Conservation (phyloP, 208 protist species). For the Blastocrithidia nonstop region DNA sequence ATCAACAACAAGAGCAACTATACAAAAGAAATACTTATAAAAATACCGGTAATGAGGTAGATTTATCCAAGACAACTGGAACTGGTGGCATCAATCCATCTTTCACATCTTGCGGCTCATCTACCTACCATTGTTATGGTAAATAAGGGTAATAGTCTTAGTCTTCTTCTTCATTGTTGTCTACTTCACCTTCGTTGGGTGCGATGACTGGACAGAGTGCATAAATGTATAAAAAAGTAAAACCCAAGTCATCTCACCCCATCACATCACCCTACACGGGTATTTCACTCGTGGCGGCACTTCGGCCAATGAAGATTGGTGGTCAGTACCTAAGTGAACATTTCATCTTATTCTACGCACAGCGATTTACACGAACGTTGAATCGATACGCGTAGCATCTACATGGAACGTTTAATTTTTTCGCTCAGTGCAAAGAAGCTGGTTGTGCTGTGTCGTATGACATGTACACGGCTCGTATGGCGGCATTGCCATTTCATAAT, state of each 20-base stretch:
- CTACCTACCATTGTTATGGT: too few relatives aligned
- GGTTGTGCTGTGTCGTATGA: too few relatives aligned
- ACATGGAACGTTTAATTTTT: constrained; percentile 9
- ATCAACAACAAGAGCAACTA: background rate
- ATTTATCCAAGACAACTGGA: too few relatives aligned
- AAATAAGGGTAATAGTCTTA: too few relatives aligned
- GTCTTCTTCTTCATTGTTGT: too few relatives aligned
- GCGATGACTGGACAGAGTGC: background rate
- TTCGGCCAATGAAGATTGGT: constrained; percentile 26
- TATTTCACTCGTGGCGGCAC: constrained; percentile 5
- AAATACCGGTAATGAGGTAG: too few relatives aligned
- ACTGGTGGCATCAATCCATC: too few relatives aligned
- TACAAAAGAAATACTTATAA: background rate
- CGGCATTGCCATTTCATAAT: too few relatives aligned
- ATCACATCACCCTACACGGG: constrained; percentile 1
- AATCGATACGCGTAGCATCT: constrained; percentile 23
- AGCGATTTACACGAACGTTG: constrained; percentile 38
- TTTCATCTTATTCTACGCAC: constrained; percentile 43
- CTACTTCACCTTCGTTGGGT: too few relatives aligned
- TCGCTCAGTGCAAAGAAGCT: too few relatives aligned
- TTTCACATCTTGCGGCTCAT: too few relatives aligned
- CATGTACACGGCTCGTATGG: too few relatives aligned
- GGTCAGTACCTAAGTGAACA: constrained; percentile 53
- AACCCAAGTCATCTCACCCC: background rate
- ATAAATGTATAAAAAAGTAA: background rate